Base-by-base conservation (phyloP, 1,139 yeast species). In the Suhomyces coccinellae region DNA sequence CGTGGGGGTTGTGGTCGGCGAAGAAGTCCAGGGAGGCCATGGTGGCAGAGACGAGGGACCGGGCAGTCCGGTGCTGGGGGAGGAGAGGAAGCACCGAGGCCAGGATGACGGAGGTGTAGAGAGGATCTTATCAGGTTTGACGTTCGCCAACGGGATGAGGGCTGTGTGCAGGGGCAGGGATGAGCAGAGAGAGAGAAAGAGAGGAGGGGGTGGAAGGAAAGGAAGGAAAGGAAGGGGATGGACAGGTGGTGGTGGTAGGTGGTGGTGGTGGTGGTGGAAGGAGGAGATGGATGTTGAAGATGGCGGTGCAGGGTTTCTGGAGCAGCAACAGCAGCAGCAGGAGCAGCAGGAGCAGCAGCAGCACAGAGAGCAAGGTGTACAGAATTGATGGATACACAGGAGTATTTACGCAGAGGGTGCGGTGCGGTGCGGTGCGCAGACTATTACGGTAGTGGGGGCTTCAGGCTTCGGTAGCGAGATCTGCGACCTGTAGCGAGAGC, bases 1-100 rank as follows among this genome's bases (percentile, higher is more conserved):
- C 9, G 24, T 20, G 24, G 24, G 24, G 4, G 38, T 47, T 46
- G 38, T 53, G 56, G 41, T 58, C 64, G 36, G 53, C 54, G 43
- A 47, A 51, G 46, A 49, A 51, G 32, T 56, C 59, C 27, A 57
- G 46, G 35, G 44, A 37, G 29, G 52, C 47, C 56, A 52, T 52
- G 34, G 33, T 36, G 43, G 38, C 39, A 27, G 35, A 24, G 14
- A 26, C 33, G 26, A 10, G 36, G 15, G 40, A 14, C 43, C 37
- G 33, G 40, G 35, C 24, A 13, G 34, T 31, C 34, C 38, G 35
- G 39, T 27, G 8, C 20, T 6, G 33, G 12, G 28, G 38, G 13
- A 28, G 9, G 29, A 26, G 27, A 12, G n/a, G 29, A 10, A 26
- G n/a, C 29, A 26, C 29, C 29, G n/a, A 20, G 33, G 28, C 17